A percentile compares a stretch with the other conserved stretches of the same genome.
These are phyloP conservation scores for Klebsormidium nitens DNA, from an alignment of 139 green algal genomes.

Conservation along the genomic window DNA sequence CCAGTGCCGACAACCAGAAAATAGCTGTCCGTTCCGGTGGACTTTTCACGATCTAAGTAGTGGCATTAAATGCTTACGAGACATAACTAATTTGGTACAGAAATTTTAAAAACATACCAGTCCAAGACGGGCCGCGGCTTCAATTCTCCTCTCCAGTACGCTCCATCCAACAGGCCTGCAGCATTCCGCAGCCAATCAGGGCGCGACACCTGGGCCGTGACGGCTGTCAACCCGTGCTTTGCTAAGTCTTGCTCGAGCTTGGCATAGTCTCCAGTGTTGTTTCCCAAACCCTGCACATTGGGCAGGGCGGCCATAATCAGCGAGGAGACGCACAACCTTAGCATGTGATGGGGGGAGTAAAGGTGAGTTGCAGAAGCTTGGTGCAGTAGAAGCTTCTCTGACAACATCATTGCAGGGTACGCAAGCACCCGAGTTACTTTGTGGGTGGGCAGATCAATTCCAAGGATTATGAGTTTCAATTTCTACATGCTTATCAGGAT, in stretches of 20 bases:
- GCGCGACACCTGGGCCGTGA: constrained; percentile 52
- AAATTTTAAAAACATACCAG: constrained; percentile 64
- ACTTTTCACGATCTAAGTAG: not conserved
- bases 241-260: constrained; percentile 48
- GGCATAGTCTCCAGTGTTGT: constrained; percentile 74
- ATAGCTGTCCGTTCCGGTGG: no score
- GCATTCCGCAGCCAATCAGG: constrained; percentile 85
- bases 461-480: no score
- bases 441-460: no score
- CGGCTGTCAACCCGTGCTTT: constrained; percentile 38
- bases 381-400: no score
- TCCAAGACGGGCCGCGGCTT: constrained; percentile 84
- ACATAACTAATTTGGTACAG: constrained; percentile 7
- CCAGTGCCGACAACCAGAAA: no score
- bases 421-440: no score
- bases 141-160: constrained; percentile 86
- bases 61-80: not conserved
- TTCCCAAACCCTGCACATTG: constrained; percentile 80
- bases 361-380: no score
- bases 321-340: no score
- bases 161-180: constrained; percentile 60
- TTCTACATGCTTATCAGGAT: no score
- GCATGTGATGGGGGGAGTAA: no score
- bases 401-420: no score
- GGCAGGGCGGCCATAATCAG: no score